A percentile compares a stretch with the other conserved stretches of the same genome.
Evolutionary conservation across 2,329 filamentous ascomycete genomes (phyloP).

Genomic region (Penicillium sp.): DNA sequence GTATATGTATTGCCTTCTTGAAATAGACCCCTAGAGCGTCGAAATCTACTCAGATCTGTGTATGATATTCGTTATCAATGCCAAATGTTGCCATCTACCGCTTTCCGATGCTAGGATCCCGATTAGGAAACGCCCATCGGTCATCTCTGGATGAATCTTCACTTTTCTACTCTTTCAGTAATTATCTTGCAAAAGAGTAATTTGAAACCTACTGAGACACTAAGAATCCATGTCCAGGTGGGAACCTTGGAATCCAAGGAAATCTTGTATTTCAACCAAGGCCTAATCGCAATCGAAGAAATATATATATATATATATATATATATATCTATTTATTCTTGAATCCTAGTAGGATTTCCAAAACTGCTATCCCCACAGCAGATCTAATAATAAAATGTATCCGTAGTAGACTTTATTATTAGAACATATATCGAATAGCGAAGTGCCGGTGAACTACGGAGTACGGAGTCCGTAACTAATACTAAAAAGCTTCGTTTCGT

Average conservation of each 20-base stretch:
- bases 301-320: no score
- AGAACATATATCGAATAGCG: not conserved
- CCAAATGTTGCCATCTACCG: not conserved
- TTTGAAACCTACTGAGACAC: no score
- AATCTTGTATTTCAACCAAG: not conserved
- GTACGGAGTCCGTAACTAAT: not conserved
- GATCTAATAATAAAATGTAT: not conserved
- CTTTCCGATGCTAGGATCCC: no score
- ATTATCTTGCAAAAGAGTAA: no score
- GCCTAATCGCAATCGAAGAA: not conserved
- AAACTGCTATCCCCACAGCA: not conserved
- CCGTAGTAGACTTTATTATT: not conserved
- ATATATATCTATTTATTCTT: no score
- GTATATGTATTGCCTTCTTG: slow-evolving; percentile 18
- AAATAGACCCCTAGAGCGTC: slow-evolving; percentile 17
- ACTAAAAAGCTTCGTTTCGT: not conserved
- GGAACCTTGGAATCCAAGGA: no score
- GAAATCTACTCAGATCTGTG: slow-evolving; percentile 22
- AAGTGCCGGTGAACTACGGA: not conserved
- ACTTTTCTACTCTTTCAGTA: no score
- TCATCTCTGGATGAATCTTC: not conserved
- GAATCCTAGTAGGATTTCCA: not conserved
- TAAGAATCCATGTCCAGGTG: no score
- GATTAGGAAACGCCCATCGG: not conserved
- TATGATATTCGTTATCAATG: slow-evolving; percentile 1